phyloP scores from a whole-genome alignment of 2,329 filamentous ascomycete genomes.

The Fusarium nodosum region DNA sequence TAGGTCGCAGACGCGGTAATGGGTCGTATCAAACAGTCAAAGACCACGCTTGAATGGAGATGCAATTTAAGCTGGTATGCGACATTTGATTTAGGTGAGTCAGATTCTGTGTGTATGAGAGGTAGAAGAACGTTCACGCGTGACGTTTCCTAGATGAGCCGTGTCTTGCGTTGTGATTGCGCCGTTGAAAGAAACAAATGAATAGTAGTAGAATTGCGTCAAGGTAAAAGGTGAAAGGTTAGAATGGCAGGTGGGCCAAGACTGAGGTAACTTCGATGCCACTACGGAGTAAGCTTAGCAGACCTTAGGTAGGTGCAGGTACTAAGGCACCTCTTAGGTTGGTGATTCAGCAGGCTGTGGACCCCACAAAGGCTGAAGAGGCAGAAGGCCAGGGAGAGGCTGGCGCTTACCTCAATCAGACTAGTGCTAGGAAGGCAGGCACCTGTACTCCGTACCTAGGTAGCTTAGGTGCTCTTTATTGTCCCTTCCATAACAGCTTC shows the following conservation, averaged over 20 bases:
- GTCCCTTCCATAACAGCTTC: slow-evolving; percentile 29
- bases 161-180: background rate
- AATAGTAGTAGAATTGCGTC: slow-evolving; percentile 1
- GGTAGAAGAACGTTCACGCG: slow-evolving; percentile 7
- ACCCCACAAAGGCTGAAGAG: slow-evolving; percentile 39
- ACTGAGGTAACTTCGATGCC: background rate
- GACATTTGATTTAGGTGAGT: slow-evolving; percentile 46
- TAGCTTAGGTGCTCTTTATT: slow-evolving; percentile 11
- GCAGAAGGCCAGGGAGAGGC: slow-evolving; percentile 31
- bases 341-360: slow-evolving; percentile 14
- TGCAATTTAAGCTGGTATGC: slow-evolving; percentile 37
- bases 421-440: slow-evolving; percentile 28
- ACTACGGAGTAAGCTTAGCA: background rate
- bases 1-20: slow-evolving; percentile 20
- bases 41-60: slow-evolving; percentile 27
- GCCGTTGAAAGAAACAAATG: slow-evolving; percentile 5
- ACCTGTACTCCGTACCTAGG: background rate
- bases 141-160: slow-evolving; percentile 1
- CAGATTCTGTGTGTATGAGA: background rate
- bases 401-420: slow-evolving; percentile 32
- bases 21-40: slow-evolving; percentile 38
- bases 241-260: slow-evolving; percentile 3
- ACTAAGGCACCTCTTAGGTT: background rate
- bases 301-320: background rate
- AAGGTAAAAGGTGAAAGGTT: slow-evolving; percentile 22